These are phyloP conservation scores for Cladobotryum protrusum DNA, from an alignment of 2,329 filamentous ascomycete species.

Conservation along the genomic window DNA sequence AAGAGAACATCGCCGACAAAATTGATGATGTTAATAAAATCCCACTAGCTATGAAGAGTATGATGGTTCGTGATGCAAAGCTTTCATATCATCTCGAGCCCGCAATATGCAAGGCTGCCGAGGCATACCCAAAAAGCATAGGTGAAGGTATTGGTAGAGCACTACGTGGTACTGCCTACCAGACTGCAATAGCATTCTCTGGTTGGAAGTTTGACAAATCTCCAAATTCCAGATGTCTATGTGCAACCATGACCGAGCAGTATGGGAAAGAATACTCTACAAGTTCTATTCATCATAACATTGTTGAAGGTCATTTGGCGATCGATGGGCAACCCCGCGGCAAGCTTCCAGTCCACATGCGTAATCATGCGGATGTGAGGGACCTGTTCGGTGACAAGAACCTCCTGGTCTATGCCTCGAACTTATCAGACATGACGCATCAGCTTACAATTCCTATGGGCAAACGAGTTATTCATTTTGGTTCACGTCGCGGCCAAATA, in stretches of 20 bases:
- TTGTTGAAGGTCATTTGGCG: constrained; percentile 26
- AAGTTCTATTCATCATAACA: constrained; percentile 27
- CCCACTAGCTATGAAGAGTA: neutral
- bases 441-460: constrained; percentile 20
- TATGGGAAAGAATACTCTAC: too few species aligned
- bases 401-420: constrained; percentile 47
- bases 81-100: constrained; percentile 7
- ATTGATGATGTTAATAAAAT: constrained; percentile 15
- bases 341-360: constrained; percentile 47
- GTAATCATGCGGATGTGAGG: constrained; percentile 34
- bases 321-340: constrained; percentile 30
- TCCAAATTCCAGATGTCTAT: neutral
- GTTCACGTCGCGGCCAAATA: neutral
- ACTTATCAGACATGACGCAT: constrained; percentile 48
- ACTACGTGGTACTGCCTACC: neutral
- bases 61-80: constrained; percentile 19
- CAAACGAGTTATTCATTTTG: constrained; percentile 36
- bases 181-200: neutral
- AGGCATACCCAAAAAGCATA: neutral
- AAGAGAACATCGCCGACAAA: constrained; percentile 20
- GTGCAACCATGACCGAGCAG: neutral
- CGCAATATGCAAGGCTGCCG: neutral
- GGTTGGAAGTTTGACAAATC: neutral
- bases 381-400: constrained; percentile 49
- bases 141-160: neutral